Conservation (phyloP, 2,329 filamentous ascomycete species). For the Arthrocladium fulminans region DNA sequence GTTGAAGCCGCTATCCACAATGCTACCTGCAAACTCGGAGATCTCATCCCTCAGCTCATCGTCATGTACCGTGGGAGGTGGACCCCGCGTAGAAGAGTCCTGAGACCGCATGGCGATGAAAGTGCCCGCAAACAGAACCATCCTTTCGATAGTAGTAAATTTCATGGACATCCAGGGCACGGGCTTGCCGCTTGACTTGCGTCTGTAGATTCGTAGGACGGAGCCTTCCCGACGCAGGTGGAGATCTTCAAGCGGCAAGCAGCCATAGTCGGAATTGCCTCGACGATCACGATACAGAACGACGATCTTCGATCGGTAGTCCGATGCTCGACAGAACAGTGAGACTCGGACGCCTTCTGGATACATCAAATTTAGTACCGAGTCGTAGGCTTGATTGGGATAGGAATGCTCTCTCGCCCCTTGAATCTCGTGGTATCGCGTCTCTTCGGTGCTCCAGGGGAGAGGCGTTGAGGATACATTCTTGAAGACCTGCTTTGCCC, state of each 20-base stretch:
- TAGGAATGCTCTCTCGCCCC: constrained; percentile 3
- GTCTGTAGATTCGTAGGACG: constrained; percentile 33
- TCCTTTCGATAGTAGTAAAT: constrained; percentile 48
- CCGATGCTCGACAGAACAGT: constrained; percentile 44
- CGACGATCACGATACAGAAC: constrained; percentile 39
- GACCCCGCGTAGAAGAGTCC: constrained; percentile 29
- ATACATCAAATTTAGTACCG: constrained; percentile 2
- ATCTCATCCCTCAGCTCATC: constrained; percentile 42
- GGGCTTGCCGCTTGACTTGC: constrained; percentile 14
- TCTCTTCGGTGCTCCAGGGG: constrained; percentile 8
- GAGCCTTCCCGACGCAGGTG: constrained; percentile 31
- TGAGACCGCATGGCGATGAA: constrained; percentile 51
- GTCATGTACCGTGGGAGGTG: constrained; percentile 34
- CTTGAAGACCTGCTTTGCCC: constrained; percentile 34
- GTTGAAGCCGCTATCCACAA: constrained; percentile 43
- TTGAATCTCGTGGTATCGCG: constrained; percentile 7
- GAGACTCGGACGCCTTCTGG: constrained; percentile 18
- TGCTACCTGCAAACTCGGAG: constrained; percentile 43
- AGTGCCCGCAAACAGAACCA: constrained; percentile 26
- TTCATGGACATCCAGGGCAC: constrained; percentile 29
- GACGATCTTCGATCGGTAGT: constrained; percentile 47
- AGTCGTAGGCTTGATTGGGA: constrained; percentile 4
- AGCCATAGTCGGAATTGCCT: constrained; percentile 37
- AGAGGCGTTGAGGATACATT: constrained; percentile 18
- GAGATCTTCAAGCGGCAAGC: constrained; percentile 42